A percentile compares a stretch with the other conserved stretches of the same genome.
Evolutionary conservation across 2,329 filamentous ascomycete genomes (phyloP).

Genomic region (Davidsoniella virescens): DNA sequence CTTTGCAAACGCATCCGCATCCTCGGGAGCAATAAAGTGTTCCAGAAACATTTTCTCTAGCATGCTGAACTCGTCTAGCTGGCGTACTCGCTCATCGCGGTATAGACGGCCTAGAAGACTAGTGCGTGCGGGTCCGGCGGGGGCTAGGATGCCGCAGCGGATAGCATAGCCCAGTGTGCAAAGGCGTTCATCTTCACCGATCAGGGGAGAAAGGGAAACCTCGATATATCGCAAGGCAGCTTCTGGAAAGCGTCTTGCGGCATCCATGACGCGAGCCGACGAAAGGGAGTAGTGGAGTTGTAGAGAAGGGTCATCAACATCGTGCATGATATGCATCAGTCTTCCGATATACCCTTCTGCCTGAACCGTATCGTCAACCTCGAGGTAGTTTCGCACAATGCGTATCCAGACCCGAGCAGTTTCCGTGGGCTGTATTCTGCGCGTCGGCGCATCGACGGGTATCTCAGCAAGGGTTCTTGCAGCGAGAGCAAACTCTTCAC

Average conservation of each 20-base stretch:
- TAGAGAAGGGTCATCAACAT: conserved; percentile 55
- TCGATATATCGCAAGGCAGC: conserved; percentile 79
- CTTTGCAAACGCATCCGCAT: conserved; percentile 73
- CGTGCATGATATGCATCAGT: conserved; percentile 81
- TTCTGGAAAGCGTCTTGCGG: conserved; percentile 74
- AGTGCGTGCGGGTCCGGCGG: conserved; percentile 72
- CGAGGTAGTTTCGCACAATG: conserved; percentile 84
- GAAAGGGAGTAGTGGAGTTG: conserved; percentile 78
- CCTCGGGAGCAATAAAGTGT: conserved; percentile 60
- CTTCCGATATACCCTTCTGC: conserved; percentile 86
- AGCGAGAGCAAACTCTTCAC: conserved; percentile 64
- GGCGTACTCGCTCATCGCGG: conserved; percentile 72
- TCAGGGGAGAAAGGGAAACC: conserved; percentile 58
- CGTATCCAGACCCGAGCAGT: conserved; percentile 81
- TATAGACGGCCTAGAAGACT: conserved; percentile 69
- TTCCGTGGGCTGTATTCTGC: conserved; percentile 64
- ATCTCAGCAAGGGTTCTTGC: conserved; percentile 69
- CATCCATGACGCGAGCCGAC: conserved; percentile 84
- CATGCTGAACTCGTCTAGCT: conserved; percentile 68
- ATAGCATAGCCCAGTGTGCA: conserved; percentile 75
- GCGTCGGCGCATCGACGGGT: conserved; percentile 75
- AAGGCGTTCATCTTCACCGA: conserved; percentile 76
- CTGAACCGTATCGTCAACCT: conserved; percentile 75
- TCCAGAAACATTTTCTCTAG: conserved; percentile 97
- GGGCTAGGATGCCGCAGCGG: conserved; percentile 81